Evolutionary conservation across 192 early-diverging fungal genomes (phyloP).

Genomic region (Endogone sp.): DNA sequence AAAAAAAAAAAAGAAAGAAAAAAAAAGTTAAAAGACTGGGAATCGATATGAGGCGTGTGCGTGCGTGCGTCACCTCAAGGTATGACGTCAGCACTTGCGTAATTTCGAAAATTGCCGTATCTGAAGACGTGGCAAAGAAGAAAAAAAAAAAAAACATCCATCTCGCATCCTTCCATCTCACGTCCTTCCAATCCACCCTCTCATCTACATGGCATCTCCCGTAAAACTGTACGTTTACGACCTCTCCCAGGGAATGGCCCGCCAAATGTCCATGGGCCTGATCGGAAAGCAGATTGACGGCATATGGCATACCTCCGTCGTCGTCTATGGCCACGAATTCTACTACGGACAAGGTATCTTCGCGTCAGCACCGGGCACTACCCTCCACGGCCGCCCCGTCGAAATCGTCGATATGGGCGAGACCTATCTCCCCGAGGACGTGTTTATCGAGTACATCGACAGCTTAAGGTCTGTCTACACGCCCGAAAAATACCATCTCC

Average conservation of each 20-base stretch:
- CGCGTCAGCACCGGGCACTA: slow-evolving; percentile 35
- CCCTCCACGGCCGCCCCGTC: slow-evolving; percentile 64
- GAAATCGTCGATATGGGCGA: slow-evolving; percentile 72
- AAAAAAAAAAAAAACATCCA: no score
- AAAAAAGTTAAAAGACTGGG: no score
- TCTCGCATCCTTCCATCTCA: no score
- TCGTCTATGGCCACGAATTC: slow-evolving; percentile 71
- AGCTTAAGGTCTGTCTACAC: slow-evolving; percentile 48
- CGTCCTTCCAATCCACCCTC: no score
- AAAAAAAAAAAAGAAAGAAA: no score
- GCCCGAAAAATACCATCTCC: slow-evolving; percentile 76
- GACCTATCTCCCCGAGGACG: slow-evolving; percentile 68
- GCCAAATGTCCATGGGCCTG: slow-evolving; percentile 55
- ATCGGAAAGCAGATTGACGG: slow-evolving; percentile 61
- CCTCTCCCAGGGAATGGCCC: slow-evolving; percentile 72
- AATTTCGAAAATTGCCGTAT: no score
- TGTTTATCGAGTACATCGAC: slow-evolving; percentile 68
- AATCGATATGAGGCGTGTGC: no score
- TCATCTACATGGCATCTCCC: background rate
- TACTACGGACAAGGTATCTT: slow-evolving; percentile 80
- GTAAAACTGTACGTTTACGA: slow-evolving; percentile 62
- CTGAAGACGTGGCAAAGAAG: no score
- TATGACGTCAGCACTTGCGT: no score
- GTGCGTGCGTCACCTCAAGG: no score
- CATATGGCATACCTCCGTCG: slow-evolving; percentile 75